Evolutionary conservation across 1,284 basidiomycete genomes (phyloP).

Genomic region (Ceratobasidium sp.): DNA sequence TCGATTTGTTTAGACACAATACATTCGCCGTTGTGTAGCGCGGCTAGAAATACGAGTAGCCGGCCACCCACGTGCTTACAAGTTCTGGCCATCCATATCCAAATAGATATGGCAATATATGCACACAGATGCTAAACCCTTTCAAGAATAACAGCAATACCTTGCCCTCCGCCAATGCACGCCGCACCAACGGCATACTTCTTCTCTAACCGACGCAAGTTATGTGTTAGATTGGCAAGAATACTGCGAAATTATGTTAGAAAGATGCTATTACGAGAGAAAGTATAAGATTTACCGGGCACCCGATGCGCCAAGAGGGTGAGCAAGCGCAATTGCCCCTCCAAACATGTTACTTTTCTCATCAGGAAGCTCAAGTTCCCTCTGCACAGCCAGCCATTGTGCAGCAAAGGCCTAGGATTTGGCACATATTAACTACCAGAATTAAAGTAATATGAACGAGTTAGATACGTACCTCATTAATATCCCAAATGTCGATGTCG

Average conservation of each 20-base stretch:
- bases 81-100: background rate
- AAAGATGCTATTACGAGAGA: constrained; percentile 7
- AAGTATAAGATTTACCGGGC: constrained; percentile 54
- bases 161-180: constrained; percentile 63
- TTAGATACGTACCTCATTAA: constrained; percentile 58
- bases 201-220: constrained; percentile 62
- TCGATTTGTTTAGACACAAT: background rate
- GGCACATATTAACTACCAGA: background rate
- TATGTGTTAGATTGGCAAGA: constrained; percentile 62
- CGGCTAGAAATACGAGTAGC: background rate
- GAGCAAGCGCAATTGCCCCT: constrained; percentile 61
- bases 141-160: constrained; percentile 58
- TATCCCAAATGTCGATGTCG: constrained; percentile 65
- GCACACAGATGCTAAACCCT: constrained; percentile 31
- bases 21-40: background rate
- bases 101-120: background rate
- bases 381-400: constrained; percentile 64
- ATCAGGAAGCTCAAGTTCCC: constrained; percentile 62
- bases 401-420: constrained; percentile 61
- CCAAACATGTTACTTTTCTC: constrained; percentile 65
- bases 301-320: constrained; percentile 64
- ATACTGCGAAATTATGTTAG: constrained; percentile 53
- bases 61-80: too few species aligned
- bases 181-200: constrained; percentile 64
- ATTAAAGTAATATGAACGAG: background rate